phyloP scores from a whole-genome alignment of 1,139 yeast genomes.

The Diutina scorzettiae region DNA sequence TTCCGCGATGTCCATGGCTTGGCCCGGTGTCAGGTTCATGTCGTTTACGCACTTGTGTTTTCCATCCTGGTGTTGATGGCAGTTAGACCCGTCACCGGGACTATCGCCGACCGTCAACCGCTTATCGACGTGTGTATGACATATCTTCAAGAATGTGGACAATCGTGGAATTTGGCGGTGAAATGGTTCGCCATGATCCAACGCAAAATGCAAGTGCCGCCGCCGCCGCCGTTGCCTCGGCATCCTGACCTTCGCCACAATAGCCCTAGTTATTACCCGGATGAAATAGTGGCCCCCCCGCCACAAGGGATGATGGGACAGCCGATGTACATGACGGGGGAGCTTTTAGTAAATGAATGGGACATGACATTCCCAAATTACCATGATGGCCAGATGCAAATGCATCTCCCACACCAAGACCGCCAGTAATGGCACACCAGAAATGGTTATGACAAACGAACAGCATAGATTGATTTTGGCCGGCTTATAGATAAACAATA shows the following conservation, averaged over 20 bases:
- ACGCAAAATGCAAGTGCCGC: neutral
- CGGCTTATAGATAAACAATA: too few relatives aligned
- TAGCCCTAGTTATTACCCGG: neutral
- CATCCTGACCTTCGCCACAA: neutral
- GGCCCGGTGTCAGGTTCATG: neutral
- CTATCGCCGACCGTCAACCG: neutral
- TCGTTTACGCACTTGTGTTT: constrained; percentile 1
- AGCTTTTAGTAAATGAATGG: constrained; percentile 2
- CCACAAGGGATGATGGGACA: neutral
- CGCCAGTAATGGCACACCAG: too few relatives aligned
- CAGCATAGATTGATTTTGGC: too few relatives aligned
- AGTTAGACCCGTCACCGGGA: neutral
- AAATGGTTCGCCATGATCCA: neutral
- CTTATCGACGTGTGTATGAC: neutral
- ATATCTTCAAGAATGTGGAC: neutral
- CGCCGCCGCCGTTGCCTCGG: neutral
- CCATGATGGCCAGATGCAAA: neutral
- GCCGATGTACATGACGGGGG: neutral
- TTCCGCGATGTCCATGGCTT: constrained; percentile 1
- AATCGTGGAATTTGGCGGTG: neutral
- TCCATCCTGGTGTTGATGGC: neutral
- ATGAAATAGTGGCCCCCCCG: neutral
- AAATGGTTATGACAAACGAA: too few relatives aligned
- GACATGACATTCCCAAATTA: neutral
- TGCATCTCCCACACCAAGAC: too few relatives aligned